Conservation (phyloP, 345 rosid species). For the Salix koriyanagi region DNA sequence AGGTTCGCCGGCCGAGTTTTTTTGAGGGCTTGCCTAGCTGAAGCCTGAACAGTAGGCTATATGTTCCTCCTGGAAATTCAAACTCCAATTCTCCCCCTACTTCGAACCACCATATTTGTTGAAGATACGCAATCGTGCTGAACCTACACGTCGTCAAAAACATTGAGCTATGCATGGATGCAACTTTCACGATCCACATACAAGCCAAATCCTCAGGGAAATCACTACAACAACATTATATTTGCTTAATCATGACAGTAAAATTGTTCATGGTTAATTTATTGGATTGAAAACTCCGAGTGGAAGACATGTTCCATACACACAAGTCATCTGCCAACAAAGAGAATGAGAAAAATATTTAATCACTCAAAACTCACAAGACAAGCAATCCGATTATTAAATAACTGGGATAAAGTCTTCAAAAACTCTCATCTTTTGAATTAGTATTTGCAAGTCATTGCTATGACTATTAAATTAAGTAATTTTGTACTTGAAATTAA, state of each 20-base stretch:
- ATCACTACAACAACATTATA: too few species aligned
- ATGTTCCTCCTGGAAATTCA: slow-evolving; percentile 29
- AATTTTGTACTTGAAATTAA: too few species aligned
- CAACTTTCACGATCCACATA: not conserved
- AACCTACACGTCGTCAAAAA: slow-evolving; percentile 13
- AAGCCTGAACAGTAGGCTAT: slow-evolving; percentile 34
- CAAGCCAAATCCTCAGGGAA: too few species aligned
- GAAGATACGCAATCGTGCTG: slow-evolving; percentile 34
- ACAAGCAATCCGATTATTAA: not conserved
- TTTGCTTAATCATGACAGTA: too few species aligned
- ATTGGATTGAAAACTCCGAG: not conserved
- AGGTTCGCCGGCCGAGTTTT: slow-evolving; percentile 23
- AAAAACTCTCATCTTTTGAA: not conserved
- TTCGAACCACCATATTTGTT: slow-evolving; percentile 41
- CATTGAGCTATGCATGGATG: not conserved
- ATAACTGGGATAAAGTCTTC: not conserved
- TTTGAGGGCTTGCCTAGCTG: slow-evolving; percentile 30
- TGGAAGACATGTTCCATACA: not conserved
- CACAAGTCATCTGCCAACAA: slow-evolving; percentile 7
- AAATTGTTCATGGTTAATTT: too few species aligned
- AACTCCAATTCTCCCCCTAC: slow-evolving; percentile 35
- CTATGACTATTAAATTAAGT: too few species aligned
- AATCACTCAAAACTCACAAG: not conserved
- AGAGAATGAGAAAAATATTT: not conserved
- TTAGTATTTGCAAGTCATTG: not conserved